Base-by-base conservation (phyloP, 2,329 filamentous ascomycete species). In the Aureobasidium leucospermi region DNA sequence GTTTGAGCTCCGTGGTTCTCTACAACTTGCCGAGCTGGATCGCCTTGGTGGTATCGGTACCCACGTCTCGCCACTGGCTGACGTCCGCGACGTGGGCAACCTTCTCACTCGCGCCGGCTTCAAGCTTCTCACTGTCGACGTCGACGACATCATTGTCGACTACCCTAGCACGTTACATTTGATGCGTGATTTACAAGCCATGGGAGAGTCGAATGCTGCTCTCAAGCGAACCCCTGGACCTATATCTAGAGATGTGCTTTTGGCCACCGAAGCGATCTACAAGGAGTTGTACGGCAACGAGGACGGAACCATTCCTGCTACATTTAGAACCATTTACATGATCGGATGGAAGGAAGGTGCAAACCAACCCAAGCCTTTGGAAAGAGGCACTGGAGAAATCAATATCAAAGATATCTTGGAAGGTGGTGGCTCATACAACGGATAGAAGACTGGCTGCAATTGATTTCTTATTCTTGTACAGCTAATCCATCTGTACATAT, bases 321-420 rank as follows among this genome's bases (percentile, higher is more conserved):
- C 94, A 0, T 99, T 96, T 70, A 83, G 94, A 66, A 81, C 96
- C 66, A 96, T 99, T 63, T 96, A 94, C 73, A 96, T 97, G 92
- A 99, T 99, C 74, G 94, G 94, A 0, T 99, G 94, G 94, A 95
- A 93, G 71, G 89, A 92, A 65, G 87, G 89, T 1, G 81, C 82
- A 32, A 83, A 86, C 57, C 92, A 97, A 75, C 80, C 86, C 2
- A 80, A 93, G 74, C 92, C 94, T 5, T 75, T 97, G 60, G 76
- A 86, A 65, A 83, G 94, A 65, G 94, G 94, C 0, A 96, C 87
- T 64, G 94, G 90, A 9, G 81, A 96, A 70, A 77, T 96, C 43
- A 96, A 89, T 73, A 80, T 99, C 63, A 96, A 94, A 73, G 92
- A 97, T 72, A 79, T 96, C 16, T 71, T 89, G 19, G 84, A 80